These are phyloP conservation scores for Dissophora ornata DNA, from an alignment of 192 early-diverging fungal genomes.

Conservation along the genomic window DNA sequence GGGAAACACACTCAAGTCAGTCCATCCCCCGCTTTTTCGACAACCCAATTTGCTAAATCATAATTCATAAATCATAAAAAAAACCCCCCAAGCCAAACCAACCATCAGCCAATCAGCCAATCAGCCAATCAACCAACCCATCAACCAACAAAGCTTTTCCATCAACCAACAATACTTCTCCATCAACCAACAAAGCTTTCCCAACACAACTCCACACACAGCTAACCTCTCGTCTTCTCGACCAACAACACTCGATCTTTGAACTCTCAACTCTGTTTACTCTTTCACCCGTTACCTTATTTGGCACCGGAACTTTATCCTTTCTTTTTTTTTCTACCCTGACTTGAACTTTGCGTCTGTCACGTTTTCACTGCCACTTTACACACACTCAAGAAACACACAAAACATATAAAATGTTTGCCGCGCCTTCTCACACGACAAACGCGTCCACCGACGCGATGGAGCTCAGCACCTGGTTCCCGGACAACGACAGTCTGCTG, in stretches of 20 bases:
- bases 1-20: constrained; percentile 26
- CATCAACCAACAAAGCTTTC: background rate
- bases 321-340: background rate
- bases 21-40: background rate
- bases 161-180: too few relatives aligned
- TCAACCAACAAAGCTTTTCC: too few relatives aligned
- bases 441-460: background rate
- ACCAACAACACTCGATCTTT: too few relatives aligned
- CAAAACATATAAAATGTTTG: constrained; percentile 10
- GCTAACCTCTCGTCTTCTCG: too few relatives aligned
- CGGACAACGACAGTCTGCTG: constrained; percentile 12
- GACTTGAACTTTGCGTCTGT: constrained; percentile 4
- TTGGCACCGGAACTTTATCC: constrained; percentile 23
- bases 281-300: constrained; percentile 6
- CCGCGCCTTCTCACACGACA: background rate
- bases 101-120: too few relatives aligned
- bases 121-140: too few relatives aligned
- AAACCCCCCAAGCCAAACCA: too few relatives aligned
- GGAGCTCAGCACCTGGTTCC: constrained; percentile 9
- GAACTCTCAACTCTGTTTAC: too few relatives aligned
- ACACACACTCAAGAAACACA: background rate
- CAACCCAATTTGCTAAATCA: too few relatives aligned
- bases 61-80: constrained; percentile 5
- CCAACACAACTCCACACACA: too few relatives aligned
- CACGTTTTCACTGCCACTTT: constrained; percentile 7